phyloP scores from a whole-genome alignment of 768 basidiomycete genomes.

The Collybia sp. region DNA sequence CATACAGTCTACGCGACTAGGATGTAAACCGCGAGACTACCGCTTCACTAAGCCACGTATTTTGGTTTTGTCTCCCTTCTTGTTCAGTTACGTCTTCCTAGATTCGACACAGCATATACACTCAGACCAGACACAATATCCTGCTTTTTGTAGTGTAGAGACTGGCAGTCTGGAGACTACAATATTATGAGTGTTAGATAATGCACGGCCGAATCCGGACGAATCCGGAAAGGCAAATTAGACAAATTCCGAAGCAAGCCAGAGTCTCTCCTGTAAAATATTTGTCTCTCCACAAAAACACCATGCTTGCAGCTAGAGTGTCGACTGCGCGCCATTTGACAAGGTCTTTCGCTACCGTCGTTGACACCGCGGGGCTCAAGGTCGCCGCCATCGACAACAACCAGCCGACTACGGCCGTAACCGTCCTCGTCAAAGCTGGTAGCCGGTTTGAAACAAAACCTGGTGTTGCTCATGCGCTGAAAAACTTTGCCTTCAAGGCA shows the following conservation, averaged over 20 bases:
- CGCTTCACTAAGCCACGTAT: background rate
- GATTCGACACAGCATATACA: background rate
- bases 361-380: constrained; percentile 77
- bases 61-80: background rate
- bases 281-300: constrained; percentile 16
- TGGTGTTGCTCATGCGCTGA: constrained; percentile 90
- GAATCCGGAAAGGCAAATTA: constrained; percentile 18
- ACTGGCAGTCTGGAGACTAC: too few species aligned
- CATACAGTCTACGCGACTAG: constrained; percentile 42
- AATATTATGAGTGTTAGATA: too few species aligned
- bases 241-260: constrained; percentile 16
- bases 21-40: constrained; percentile 1
- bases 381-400: constrained; percentile 82
- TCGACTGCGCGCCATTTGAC: constrained; percentile 55
- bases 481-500: constrained; percentile 99
- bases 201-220: constrained; percentile 9
- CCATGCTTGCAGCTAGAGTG: constrained; percentile 60
- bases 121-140: too few species aligned
- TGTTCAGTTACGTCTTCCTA: constrained; percentile 12
- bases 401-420: constrained; percentile 81
- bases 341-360: constrained; percentile 79
- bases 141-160: too few species aligned
- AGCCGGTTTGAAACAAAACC: constrained; percentile 84
- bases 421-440: constrained; percentile 90
- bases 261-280: constrained; percentile 18